Evolutionary conservation across 2,329 filamentous ascomycete genomes (phyloP), one percentile per base, ranked within the genome.

Genomic region (Scorias spongiosa): DNA sequence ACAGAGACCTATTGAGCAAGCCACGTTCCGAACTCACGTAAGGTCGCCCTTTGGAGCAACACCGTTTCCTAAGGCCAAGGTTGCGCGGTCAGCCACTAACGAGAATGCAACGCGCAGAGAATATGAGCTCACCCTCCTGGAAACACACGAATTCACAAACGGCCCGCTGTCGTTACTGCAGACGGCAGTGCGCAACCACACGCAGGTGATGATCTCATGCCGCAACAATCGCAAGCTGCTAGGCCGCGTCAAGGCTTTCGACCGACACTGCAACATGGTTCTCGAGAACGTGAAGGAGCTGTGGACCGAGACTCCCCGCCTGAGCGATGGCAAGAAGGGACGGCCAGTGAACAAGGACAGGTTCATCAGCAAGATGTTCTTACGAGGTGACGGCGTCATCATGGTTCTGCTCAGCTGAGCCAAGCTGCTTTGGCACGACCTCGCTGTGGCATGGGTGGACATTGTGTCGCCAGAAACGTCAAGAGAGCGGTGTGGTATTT

Each of bases 261-360:
- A 98, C 67, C 76, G 91, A 48, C 91, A 98, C 68, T 96, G 88
- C 76, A 98, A 98, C 69, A 96, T 98, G 91, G 84, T 94, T 2
- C 72, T 95, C 40, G 87, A 94, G 71, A 94, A 94, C 55, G 87
- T 93, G 38, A 93, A 93, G 74, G 91, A 98, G 70, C 96, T 98
- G 89, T 98, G 91, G 91, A 95, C 88, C 9, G 91, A 98, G 69
- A 91, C 84, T 44, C 87, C 89, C 41, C 72, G 79, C 48, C 74
- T 84, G 58, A 79, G 83, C 17, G 81, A 80, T 52, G 89, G 89
- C 52, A 91, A 89, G 71, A 88, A 87, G 68, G 88, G 88, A 44
- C 73, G 82, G 57, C 80, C 83, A 39, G 85, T 96, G 49, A 98
- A 98, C 71, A 95, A 96, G 77, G 91, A 98, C 66, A 75, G 91